Base-by-base conservation (phyloP, 2,329 filamentous ascomycete species). In the Colletotrichum brevisporum region DNA sequence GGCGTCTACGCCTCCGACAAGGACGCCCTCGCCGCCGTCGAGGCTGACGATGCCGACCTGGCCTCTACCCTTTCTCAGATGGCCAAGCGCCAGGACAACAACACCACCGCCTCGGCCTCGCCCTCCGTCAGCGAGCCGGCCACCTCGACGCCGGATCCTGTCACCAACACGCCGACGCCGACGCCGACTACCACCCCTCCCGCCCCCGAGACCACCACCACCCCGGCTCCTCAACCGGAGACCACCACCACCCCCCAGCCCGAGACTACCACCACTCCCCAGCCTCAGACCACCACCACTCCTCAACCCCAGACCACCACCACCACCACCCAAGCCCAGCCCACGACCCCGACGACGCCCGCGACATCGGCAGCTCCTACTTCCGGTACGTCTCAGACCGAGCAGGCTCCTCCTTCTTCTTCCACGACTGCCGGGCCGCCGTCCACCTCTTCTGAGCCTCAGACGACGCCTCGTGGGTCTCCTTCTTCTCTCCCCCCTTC, bases 1-100 rank as follows among this genome's bases (percentile, higher is more conserved):
- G 91, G 91, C 67, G 85, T 93, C 64, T 92, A 90, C 77, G 85
- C 88, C 71, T 88, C 89, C 71, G 91, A 92, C 75, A 85, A 84
- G 72, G 83, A 85, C 12, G 90, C 90, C 27, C 83, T 92, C 63
- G 88, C 92, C 77, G 88, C 86, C 41, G 84, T 92, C 31, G 87
- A 90, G 79, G 82, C 83, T 51, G 85, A 87, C 71, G 86, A 93
- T 75, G 86, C 89, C 24, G 83, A 86, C 45, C 82, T 92, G 45
- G 90, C 90, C 18, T 88, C 85, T 10, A 87, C 88, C 67, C 82
- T 93, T 71, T 84, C 91, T 63, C 87, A 89, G 66, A 80, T 94
- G 65, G 91, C 88, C 45, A 90, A 89, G 79, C 87, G 91, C 71
- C 87, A 81, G 71, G 76, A 90, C 51, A 77, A 78, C 54, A 76